Evolutionary conservation across 1,284 basidiomycete genomes (phyloP).

Genomic region (Puccinia coronata): DNA sequence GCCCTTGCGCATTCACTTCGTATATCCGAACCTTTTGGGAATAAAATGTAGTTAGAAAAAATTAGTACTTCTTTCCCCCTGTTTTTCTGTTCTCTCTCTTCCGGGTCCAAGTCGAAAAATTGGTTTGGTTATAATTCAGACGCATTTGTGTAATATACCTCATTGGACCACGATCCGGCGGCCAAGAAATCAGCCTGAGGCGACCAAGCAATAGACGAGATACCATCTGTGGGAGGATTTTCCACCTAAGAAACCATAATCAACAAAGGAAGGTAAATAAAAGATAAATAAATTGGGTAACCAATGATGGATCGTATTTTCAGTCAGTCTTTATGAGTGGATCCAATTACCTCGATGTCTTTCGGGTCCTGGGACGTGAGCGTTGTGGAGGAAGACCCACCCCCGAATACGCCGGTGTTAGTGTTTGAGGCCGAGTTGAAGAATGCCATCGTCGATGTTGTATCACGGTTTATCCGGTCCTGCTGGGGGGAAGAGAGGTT

Average conservation of each 20-base stretch:
- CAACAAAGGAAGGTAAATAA: not conserved
- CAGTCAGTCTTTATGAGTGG: too few relatives aligned
- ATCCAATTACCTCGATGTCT: conserved; percentile 48
- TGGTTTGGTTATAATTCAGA: too few relatives aligned
- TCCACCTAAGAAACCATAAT: conserved; percentile 65
- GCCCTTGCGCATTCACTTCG: conserved; percentile 63
- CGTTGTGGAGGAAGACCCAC: conserved; percentile 13
- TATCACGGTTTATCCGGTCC: too few relatives aligned
- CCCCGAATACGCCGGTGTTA: conserved; percentile 41
- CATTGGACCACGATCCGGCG: conserved; percentile 60
- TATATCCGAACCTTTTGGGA: conserved; percentile 65
- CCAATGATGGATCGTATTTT: too few relatives aligned
- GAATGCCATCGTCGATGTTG: conserved; percentile 21
- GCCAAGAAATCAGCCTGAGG: conserved; percentile 60
- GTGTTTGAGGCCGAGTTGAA: conserved; percentile 29
- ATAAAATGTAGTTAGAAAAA: too few relatives aligned
- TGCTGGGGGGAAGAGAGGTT: not conserved
- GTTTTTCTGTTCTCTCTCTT: too few relatives aligned
- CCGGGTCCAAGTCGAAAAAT: too few relatives aligned
- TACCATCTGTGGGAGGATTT: conserved; percentile 59
- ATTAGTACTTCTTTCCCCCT: not conserved
- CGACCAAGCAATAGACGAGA: conserved; percentile 58
- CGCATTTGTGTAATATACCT: too few relatives aligned
- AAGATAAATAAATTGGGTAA: too few relatives aligned
- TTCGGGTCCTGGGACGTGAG: conserved; percentile 32